Percentiles rank a stretch among this genome's conserved stretches.
These are phyloP conservation scores for Ilyonectria robusta DNA, from an alignment of 2,329 filamentous ascomycete genomes.

Conservation along the genomic window DNA sequence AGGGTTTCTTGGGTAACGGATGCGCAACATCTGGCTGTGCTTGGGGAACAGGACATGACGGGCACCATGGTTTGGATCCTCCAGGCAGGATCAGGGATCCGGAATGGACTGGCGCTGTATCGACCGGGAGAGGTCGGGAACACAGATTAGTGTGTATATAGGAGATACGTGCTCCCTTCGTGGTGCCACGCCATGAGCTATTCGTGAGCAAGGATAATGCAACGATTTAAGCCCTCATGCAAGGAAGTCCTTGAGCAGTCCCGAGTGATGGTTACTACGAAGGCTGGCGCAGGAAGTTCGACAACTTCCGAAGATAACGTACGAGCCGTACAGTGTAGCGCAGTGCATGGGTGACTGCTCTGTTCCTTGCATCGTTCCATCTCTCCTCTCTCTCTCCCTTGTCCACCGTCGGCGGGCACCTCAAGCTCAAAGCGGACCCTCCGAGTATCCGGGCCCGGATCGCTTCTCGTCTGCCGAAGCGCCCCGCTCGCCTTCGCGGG, in stretches of 20 bases:
- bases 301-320: background rate
- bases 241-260: background rate
- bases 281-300: too few relatives aligned
- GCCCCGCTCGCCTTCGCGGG: too few relatives aligned
- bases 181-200: conserved; percentile 10
- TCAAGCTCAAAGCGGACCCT: too few relatives aligned
- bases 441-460: too few relatives aligned
- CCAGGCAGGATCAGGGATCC: conserved; percentile 21
- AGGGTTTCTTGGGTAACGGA: conserved; percentile 8
- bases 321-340: too few relatives aligned
- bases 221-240: conserved; percentile 8
- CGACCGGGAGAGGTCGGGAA: conserved; percentile 20
- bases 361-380: too few relatives aligned
- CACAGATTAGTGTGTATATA: conserved; percentile 28
- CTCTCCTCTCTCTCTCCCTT: too few relatives aligned
- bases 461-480: too few relatives aligned
- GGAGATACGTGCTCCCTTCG: conserved; percentile 9
- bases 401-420: too few relatives aligned
- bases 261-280: background rate
- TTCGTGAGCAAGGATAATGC: conserved; percentile 22
- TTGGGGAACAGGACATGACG: conserved; percentile 5
- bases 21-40: conserved; percentile 9
- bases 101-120: conserved; percentile 24
- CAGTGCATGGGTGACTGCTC: too few relatives aligned
- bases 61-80: background rate